Evolutionary conservation across 2,329 filamentous ascomycete genomes (phyloP).

Genomic region (Colletotrichum spinosum): DNA sequence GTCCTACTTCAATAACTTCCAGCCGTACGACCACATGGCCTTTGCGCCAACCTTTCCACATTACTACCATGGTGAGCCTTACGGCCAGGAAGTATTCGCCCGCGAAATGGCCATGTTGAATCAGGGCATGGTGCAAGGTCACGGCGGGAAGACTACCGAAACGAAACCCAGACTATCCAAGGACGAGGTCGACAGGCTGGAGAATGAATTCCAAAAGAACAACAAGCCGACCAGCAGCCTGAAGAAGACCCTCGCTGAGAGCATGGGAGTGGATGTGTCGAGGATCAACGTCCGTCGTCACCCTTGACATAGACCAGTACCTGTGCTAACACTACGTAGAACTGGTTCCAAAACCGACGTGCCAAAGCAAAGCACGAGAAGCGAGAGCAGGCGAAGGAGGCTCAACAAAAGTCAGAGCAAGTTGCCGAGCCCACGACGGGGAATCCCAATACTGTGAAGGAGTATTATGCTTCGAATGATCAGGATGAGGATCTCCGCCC

Average conservation of each 20-base stretch:
- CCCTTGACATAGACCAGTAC: slow-evolving; percentile 31
- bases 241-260: slow-evolving; percentile 71
- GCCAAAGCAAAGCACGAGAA: slow-evolving; percentile 74
- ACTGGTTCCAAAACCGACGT: slow-evolving; percentile 77
- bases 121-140: slow-evolving; percentile 19
- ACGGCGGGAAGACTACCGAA: slow-evolving; percentile 51
- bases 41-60: slow-evolving; percentile 16
- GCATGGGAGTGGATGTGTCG: slow-evolving; percentile 71
- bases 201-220: slow-evolving; percentile 72
- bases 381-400: slow-evolving; percentile 64
- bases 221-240: slow-evolving; percentile 72
- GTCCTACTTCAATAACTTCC: slow-evolving; percentile 35
- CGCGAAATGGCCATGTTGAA: slow-evolving; percentile 38
- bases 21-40: slow-evolving; percentile 25
- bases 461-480: slow-evolving; percentile 47
- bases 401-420: slow-evolving; percentile 47
- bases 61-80: slow-evolving; percentile 35
- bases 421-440: slow-evolving; percentile 48
- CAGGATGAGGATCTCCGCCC: slow-evolving; percentile 51
- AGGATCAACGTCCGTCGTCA: slow-evolving; percentile 67
- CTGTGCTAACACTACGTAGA: slow-evolving; percentile 57
- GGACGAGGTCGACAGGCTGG: slow-evolving; percentile 69
- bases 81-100: slow-evolving; percentile 13
- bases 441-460: slow-evolving; percentile 47
- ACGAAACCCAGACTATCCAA: slow-evolving; percentile 67